phyloP scores from a whole-genome alignment of 495 filamentous ascomycete genomes.

The Hypoxylon intermedium region DNA sequence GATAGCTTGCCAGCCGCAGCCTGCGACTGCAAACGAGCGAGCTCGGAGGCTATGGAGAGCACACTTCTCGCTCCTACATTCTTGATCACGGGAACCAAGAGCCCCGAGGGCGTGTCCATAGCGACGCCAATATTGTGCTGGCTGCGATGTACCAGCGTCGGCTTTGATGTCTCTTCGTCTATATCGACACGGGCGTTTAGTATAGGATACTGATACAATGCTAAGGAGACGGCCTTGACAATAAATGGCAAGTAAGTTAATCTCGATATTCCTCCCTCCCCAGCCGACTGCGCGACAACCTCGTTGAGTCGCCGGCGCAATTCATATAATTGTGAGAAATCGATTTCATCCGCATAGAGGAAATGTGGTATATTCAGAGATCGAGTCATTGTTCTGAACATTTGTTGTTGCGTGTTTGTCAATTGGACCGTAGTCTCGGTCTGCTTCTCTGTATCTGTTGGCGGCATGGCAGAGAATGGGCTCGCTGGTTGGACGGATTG shows the following conservation, averaged over 20 bases:
- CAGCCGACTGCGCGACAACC: constrained; percentile 51
- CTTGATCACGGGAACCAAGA: constrained; percentile 94
- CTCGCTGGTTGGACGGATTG: constrained; percentile 26
- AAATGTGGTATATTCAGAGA: constrained; percentile 93
- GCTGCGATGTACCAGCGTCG: constrained; percentile 74
- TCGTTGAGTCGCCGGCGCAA: constrained; percentile 75
- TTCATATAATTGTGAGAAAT: constrained; percentile 72
- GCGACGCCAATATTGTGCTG: constrained; percentile 96
- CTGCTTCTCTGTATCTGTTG: constrained; percentile 51
- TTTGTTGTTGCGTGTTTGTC: constrained; percentile 81
- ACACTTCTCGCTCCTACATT: constrained; percentile 79
- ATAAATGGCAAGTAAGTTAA: constrained; percentile 92
- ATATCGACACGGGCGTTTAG: constrained; percentile 85
- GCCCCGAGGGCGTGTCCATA: constrained; percentile 89
- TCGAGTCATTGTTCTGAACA: constrained; percentile 99
- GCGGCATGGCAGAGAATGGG: constrained; percentile 37
- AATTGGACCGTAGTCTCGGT: constrained; percentile 71
- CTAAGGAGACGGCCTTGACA: constrained; percentile 89
- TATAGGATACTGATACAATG: constrained; percentile 79
- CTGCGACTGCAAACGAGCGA: constrained; percentile 72
- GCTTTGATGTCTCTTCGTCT: constrained; percentile 57
- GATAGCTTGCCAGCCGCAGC: constrained; percentile 78
- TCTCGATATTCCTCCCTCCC: constrained; percentile 57
- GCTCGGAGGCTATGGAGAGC: constrained; percentile 75
- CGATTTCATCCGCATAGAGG: constrained; percentile 85